A percentile compares a stretch with the other conserved stretches of the same genome.
Evolutionary conservation across 176 grass and related monocot species (phyloP).

Genomic region (Raddia distichophylla): DNA sequence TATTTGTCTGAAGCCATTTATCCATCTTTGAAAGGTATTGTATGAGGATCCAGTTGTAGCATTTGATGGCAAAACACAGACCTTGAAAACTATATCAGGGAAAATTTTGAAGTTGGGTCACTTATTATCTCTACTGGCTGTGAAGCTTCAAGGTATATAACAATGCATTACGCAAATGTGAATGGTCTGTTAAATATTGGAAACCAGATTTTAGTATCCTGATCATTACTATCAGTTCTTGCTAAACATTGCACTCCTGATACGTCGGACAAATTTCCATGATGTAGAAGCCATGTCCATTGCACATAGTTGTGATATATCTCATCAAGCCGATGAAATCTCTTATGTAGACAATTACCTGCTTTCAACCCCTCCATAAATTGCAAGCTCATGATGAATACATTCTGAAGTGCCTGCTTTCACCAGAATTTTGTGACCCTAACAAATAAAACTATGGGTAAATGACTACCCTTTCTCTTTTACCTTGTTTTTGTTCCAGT

Average conservation of each 20-base stretch:
- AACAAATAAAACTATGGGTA: constrained; percentile 50
- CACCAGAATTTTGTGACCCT: constrained; percentile 90
- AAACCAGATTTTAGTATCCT: constrained; percentile 17
- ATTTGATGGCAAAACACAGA: constrained; percentile 84
- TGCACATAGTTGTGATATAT: background rate
- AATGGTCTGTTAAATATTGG: constrained; percentile 6
- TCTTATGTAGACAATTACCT: constrained; percentile 67
- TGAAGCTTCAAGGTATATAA: constrained; percentile 66
- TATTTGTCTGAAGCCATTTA: constrained; percentile 19
- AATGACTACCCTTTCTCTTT: background rate
- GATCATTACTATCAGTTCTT: constrained; percentile 2
- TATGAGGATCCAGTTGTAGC: constrained; percentile 89
- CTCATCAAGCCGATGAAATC: background rate
- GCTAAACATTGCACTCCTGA: background rate
- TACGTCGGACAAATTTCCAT: background rate
- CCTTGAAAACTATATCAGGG: constrained; percentile 77
- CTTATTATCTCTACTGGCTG: constrained; percentile 93
- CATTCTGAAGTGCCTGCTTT: constrained; percentile 93
- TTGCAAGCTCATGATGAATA: constrained; percentile 88
- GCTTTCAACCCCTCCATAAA: constrained; percentile 76
- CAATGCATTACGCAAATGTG: constrained; percentile 1
- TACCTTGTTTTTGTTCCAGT: too few relatives aligned
- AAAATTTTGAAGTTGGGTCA: constrained; percentile 91
- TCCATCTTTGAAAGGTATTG: constrained; percentile 57
- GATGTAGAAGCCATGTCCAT: constrained; percentile 8